These are phyloP conservation scores for Graphium sp. DNA, from an alignment of 2,329 filamentous ascomycete species.

Conservation along the genomic window DNA sequence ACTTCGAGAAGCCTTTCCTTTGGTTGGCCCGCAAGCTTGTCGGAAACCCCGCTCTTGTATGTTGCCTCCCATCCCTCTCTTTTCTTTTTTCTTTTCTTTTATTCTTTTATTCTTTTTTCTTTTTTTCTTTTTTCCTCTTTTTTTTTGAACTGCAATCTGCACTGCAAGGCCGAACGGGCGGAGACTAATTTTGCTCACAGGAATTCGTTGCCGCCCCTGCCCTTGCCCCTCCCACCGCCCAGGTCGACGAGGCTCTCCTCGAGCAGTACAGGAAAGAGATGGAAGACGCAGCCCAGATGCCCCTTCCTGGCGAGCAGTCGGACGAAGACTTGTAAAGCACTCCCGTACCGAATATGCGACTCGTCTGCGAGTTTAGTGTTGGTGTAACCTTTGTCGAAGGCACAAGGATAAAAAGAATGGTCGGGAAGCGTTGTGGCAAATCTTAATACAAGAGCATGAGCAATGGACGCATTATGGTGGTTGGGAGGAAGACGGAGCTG, in stretches of 20 bases:
- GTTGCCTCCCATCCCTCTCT: constrained; percentile 2
- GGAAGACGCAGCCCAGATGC: constrained; percentile 59
- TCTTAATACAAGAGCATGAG: constrained; percentile 5
- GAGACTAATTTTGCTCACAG: constrained; percentile 29
- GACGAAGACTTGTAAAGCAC: constrained; percentile 48
- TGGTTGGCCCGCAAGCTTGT: constrained; percentile 98
- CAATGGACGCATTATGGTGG: too few species aligned
- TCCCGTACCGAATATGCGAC: too few species aligned
- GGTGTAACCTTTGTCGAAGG: too few species aligned
- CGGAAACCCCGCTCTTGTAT: constrained; percentile 53
- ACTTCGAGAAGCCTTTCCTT: constrained; percentile 99
- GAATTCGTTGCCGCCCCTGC: constrained; percentile 94
- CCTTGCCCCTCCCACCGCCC: constrained; percentile 81
- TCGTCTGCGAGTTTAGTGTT: too few species aligned
- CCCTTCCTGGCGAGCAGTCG: constrained; percentile 90
- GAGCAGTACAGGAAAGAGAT: constrained; percentile 80
- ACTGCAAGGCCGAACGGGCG: too few species aligned
- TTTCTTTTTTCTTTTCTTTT: neutral
- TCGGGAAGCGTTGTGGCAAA: constrained; percentile 2
- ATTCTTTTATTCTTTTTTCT: neutral
- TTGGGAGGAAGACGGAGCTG: too few species aligned
- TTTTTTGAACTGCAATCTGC: too few species aligned
- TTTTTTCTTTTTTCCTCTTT: constrained; percentile 1
- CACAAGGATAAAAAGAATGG: constrained; percentile 8
- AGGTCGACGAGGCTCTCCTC: constrained; percentile 72